Evolutionary conservation across 2,329 filamentous ascomycete genomes (phyloP).

Genomic region (Phaeomoniella chlamydospora): DNA sequence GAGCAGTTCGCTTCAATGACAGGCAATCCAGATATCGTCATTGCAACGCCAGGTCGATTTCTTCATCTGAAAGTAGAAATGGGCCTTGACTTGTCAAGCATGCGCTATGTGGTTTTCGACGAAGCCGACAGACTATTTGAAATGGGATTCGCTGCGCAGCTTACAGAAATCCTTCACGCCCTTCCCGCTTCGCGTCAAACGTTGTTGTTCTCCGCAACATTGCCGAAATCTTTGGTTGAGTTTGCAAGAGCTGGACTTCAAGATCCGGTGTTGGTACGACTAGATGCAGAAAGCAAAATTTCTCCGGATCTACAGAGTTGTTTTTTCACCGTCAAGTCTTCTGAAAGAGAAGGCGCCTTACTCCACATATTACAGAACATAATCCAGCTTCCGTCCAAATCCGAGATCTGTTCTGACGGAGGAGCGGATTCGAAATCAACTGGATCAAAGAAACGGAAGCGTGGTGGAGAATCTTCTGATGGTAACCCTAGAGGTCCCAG

Average conservation of each 20-base stretch:
- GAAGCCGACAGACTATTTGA: constrained; percentile 95
- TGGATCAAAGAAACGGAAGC: constrained; percentile 29
- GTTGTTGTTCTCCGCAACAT: constrained; percentile 83
- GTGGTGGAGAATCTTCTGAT: constrained; percentile 33
- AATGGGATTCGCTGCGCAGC: constrained; percentile 91
- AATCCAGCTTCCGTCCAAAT: constrained; percentile 72
- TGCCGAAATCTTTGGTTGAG: constrained; percentile 88
- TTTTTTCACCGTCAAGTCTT: constrained; percentile 85
- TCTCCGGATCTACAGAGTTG: constrained; percentile 91
- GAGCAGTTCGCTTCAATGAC: constrained; percentile 92
- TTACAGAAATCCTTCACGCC: constrained; percentile 84
- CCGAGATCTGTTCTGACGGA: constrained; percentile 26
- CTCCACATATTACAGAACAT: constrained; percentile 80
- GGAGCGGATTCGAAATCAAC: constrained; percentile 28
- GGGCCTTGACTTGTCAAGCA: constrained; percentile 76
- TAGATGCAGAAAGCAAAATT: constrained; percentile 91
- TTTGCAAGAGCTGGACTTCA: constrained; percentile 88
- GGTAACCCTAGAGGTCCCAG: constrained; percentile 58
- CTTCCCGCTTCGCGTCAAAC: constrained; percentile 77
- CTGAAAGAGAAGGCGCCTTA: constrained; percentile 85
- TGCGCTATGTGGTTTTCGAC: constrained; percentile 92
- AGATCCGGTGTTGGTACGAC: constrained; percentile 75
- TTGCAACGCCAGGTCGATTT: constrained; percentile 92
- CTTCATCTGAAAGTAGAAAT: constrained; percentile 96
- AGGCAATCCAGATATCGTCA: constrained; percentile 90